Percentiles rank a stretch among this genome's conserved stretches.
phyloP scores from a whole-genome alignment of 345 rosid genomes.

The Hirschfeldia incana region DNA sequence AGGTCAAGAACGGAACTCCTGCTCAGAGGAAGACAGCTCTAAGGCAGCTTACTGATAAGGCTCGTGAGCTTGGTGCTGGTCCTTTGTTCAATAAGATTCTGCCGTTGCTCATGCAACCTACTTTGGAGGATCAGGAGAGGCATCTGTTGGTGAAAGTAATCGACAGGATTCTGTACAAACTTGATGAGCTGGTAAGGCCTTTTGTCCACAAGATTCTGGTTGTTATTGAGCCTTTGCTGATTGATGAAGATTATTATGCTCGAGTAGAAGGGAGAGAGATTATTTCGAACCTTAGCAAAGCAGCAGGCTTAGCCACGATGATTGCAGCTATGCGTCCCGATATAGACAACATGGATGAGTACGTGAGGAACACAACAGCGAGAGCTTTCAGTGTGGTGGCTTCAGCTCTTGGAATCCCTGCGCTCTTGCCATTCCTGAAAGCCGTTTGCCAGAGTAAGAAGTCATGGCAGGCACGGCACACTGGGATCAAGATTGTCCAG shows the following conservation, averaged over 20 bases:
- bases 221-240: slow-evolving; percentile 95
- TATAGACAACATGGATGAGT: slow-evolving; percentile 96
- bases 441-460: slow-evolving; percentile 99
- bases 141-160: slow-evolving; percentile 98
- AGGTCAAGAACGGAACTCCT: slow-evolving; percentile 98
- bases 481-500: slow-evolving; percentile 99
- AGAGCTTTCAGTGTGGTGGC: slow-evolving; percentile 99
- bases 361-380: slow-evolving; percentile 98
- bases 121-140: slow-evolving; percentile 98
- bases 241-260: slow-evolving; percentile 99
- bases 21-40: slow-evolving; percentile 97
- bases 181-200: slow-evolving; percentile 98
- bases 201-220: slow-evolving; percentile 97
- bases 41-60: slow-evolving; percentile 96
- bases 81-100: slow-evolving; percentile 84
- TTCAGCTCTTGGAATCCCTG: slow-evolving; percentile 97
- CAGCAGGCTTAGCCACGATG: slow-evolving; percentile 99
- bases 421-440: slow-evolving; percentile 86
- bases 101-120: slow-evolving; percentile 98
- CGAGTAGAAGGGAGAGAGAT: slow-evolving; percentile 99
- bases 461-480: slow-evolving; percentile 99
- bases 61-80: slow-evolving; percentile 97
- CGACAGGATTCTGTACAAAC: slow-evolving; percentile 86
- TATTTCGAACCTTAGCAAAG: slow-evolving; percentile 95
- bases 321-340: slow-evolving; percentile 99